Evolutionary conservation across 495 filamentous ascomycete genomes (phyloP), one percentile per base, ranked within the genome.

Genomic region (Tuber indicum): DNA sequence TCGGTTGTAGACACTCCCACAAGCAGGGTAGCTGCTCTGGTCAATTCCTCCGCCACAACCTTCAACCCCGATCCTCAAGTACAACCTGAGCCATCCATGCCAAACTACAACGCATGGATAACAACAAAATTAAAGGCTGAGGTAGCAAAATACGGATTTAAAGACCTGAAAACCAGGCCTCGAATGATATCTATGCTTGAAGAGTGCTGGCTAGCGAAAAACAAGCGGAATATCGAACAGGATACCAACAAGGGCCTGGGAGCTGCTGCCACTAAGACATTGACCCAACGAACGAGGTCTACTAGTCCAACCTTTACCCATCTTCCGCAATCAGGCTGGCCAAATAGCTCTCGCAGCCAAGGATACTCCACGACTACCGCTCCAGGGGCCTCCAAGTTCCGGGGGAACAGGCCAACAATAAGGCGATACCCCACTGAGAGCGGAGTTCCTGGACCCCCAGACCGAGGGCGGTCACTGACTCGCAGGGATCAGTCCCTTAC

Each of bases 181-280:
- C 88, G 89, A 17, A 93, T 93, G 92, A 91, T 96, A 46, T 85
- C 89, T 19, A 82, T 93, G 19, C 85, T 96, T 8, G 85, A 92
- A 73, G 89, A 89, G 81, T 96, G 93, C 82, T 96, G 93, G 92
- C 84, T 88, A 75, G 86, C 86, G 46, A 86, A 87, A 73, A 82
- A 74, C 47, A 79, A 80, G 17, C 75, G 74, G 41, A 81, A 77
- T 26, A 74, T 78, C 26, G 45, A 32, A 49, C 49, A 72, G n/a
- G 71, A n/a, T 9, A 7, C 14, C 32, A n/a, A 39, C 39, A 41
- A 62, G 21, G n/a, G 44, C 19, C 58, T 1, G 16, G 45, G 45
- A 52, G 10, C 36, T 49, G 32, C 19, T 3, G 23, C 71, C 62
- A 19, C 72, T 2, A n/a, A 6, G 21, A 32, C 41, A 23, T 21